Evolutionary conservation across 2,329 filamentous ascomycete species (phyloP).

Genomic region (Epichloe gansuensis): DNA sequence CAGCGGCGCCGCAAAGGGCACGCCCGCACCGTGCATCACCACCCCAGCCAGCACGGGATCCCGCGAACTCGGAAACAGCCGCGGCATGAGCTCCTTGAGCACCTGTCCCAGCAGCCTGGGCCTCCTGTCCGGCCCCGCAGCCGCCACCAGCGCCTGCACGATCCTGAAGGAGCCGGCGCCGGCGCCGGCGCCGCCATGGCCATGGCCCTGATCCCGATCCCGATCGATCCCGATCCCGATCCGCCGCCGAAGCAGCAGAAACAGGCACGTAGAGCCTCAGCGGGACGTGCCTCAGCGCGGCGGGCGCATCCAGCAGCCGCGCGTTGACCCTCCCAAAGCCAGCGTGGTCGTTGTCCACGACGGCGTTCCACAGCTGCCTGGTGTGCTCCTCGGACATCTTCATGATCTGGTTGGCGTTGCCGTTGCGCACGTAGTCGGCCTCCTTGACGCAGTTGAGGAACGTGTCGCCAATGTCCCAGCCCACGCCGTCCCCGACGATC

Average conservation of each 20-base stretch:
- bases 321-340: constrained; percentile 64
- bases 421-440: constrained; percentile 79
- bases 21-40: constrained; percentile 70
- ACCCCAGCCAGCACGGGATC: constrained; percentile 76
- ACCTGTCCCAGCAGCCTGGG: constrained; percentile 57
- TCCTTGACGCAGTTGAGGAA: constrained; percentile 55
- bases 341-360: constrained; percentile 63
- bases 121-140: constrained; percentile 18
- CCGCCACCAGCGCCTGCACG: constrained; percentile 64
- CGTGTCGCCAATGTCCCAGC: constrained; percentile 49
- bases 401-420: constrained; percentile 84
- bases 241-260: background rate
- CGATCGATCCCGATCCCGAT: background rate
- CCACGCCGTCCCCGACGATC: constrained; percentile 39
- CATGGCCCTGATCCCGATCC: too few relatives aligned
- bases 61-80: constrained; percentile 74
- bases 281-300: constrained; percentile 70
- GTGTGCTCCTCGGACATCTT: constrained; percentile 75
- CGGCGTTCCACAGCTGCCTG: constrained; percentile 68
- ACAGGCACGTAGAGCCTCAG: constrained; percentile 74
- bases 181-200: background rate
- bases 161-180: constrained; percentile 49
- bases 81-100: constrained; percentile 62
- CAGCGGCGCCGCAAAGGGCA: constrained; percentile 69
- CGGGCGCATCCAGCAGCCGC: constrained; percentile 63